Evolutionary conservation across 2,329 filamentous ascomycete species (phyloP), one percentile per base, ranked within the genome.

Genomic region (Botrytis paeoniae): DNA sequence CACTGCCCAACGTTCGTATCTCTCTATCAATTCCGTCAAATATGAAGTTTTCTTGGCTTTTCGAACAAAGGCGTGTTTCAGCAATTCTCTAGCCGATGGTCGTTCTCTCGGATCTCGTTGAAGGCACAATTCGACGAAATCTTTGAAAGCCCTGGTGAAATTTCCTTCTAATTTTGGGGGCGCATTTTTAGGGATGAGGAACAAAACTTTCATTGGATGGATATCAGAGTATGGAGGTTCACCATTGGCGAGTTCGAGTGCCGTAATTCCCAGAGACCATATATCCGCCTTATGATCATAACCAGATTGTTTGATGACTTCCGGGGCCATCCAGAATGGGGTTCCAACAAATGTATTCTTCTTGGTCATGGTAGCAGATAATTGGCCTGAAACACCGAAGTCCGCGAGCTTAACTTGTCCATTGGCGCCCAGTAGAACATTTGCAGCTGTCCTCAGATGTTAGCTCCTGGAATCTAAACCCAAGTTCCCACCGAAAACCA

Each of bases 321-420:
- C 95, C 18, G 95, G 95, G 4, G 96, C 95, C 95, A 99, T 99
- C 96, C 96, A 99, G 82, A 98, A 99, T 1, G 96, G 95, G 0
- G 95, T 98, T 48, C 96, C 96, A 45, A 99, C 95, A 82, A 98
- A 99, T 0, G 95, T 98, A 81, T 98, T 98, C 85, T 98, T 98
- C 87, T 98, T 98, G 75, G 95, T 98, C 95, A 98, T 98, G 68
- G 95, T 99, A 10, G 95, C 95, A 16, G 95, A 97, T 35, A 98
- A 87, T 83, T 98, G 96, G 41, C 95, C 95, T 1, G 95, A 98
- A 10, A 99, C 96, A 73, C 95, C 95, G 84, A 99, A 99, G 82
- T 99, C 95, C 22, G 95, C 95, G 73, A 98, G 86, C 83, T 99
- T 99, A 78, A 99, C 95, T 84, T 98, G 96, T 3, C 96, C 96